Percentiles rank a stretch among this genome's conserved stretches.
Evolutionary conservation across 2,329 filamentous ascomycete genomes (phyloP).

Genomic region (Pleurostoma richardsiae): DNA sequence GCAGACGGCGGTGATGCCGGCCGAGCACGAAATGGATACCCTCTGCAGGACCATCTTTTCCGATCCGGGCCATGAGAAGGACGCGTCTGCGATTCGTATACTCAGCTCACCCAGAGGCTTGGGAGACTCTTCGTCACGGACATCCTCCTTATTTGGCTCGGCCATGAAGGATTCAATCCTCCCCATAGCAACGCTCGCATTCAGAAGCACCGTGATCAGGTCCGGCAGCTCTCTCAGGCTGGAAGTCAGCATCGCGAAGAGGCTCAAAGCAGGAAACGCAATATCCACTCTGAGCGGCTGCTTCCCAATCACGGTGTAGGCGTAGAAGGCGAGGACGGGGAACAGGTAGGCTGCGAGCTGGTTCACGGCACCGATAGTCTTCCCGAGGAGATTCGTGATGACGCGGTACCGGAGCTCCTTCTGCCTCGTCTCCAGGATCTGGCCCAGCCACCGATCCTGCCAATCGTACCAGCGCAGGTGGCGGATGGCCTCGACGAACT

Average conservation of each 20-base stretch:
- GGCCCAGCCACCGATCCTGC: conserved; percentile 69
- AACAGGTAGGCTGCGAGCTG: conserved; percentile 68
- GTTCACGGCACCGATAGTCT: conserved; percentile 64
- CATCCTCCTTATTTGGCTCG: conserved; percentile 69
- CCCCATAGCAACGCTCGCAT: conserved; percentile 75
- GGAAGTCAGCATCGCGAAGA: conserved; percentile 71
- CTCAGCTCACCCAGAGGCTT: conserved; percentile 22
- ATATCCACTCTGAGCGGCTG: conserved; percentile 70
- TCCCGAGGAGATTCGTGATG: conserved; percentile 56
- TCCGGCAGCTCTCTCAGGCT: conserved; percentile 71
- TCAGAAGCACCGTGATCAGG: conserved; percentile 71
- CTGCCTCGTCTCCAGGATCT: conserved; percentile 63
- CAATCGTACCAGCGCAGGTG: conserved; percentile 79
- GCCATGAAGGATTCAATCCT: conserved; percentile 84
- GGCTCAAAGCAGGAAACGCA: conserved; percentile 79
- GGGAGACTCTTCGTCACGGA: conserved; percentile 7
- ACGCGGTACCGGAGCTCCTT: conserved; percentile 63
- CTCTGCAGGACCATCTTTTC: conserved; percentile 43
- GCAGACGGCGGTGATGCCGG: conserved; percentile 50
- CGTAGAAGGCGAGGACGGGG: conserved; percentile 74
- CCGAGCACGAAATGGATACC: conserved; percentile 38
- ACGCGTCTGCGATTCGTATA: conserved; percentile 56
- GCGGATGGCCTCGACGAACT: conserved; percentile 82
- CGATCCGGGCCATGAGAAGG: conserved; percentile 76
- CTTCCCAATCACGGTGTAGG: conserved; percentile 69